Conservation (phyloP, 1,284 basidiomycete genomes). For the Puccinia coronata region DNA sequence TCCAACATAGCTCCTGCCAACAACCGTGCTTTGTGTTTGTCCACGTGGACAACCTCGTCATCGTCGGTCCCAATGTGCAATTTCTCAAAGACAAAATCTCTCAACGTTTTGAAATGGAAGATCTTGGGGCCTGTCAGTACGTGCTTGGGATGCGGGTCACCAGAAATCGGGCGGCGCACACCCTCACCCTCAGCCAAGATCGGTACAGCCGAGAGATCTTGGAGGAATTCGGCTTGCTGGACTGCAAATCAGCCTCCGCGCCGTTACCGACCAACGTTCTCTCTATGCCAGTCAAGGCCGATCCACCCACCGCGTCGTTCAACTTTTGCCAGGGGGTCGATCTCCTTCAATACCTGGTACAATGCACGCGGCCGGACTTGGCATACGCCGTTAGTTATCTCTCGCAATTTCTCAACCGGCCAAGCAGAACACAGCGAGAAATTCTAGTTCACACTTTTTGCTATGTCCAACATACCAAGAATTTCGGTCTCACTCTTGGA, state of each 20-base stretch:
- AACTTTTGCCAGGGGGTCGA: background rate
- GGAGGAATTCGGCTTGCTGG: constrained; percentile 13
- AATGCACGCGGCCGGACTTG: constrained; percentile 18
- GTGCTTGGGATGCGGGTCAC: constrained; percentile 23
- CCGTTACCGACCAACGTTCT: background rate
- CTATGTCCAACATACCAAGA: no score
- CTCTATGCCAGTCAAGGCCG: background rate
- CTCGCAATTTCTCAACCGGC: background rate
- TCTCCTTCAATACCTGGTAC: constrained; percentile 10
- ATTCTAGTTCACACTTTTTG: no score
- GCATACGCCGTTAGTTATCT: background rate
- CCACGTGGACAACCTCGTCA: constrained; percentile 26
- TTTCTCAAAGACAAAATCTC: constrained; percentile 2
- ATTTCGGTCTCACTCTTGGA: no score
- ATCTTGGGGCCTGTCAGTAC: background rate
- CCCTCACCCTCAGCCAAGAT: constrained; percentile 9
- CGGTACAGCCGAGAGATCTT: background rate
- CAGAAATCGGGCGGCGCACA: background rate
- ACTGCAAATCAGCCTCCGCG: background rate
- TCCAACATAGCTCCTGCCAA: background rate
- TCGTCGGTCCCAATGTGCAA: background rate
- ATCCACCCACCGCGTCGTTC: background rate
- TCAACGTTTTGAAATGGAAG: background rate
- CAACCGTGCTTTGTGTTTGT: background rate
- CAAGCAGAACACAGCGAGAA: background rate